Evolutionary conservation across 805 yeast genomes (phyloP).

Genomic region (Blastobotrys peoriensis): DNA sequence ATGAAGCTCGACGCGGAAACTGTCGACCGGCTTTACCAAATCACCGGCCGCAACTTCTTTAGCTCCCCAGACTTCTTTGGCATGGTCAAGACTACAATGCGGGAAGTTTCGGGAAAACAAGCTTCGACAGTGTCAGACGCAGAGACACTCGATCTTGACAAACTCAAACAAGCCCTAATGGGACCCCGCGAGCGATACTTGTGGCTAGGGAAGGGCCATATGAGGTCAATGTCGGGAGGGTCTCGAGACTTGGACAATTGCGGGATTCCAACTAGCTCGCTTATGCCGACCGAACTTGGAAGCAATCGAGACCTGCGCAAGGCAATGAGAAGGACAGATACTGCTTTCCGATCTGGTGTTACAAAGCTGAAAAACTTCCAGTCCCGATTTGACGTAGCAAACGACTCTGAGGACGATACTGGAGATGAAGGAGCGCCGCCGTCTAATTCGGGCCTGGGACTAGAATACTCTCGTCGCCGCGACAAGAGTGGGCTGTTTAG

Average conservation of each 20-base stretch:
- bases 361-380: slow-evolving; percentile 12
- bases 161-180: slow-evolving; percentile 25
- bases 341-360: slow-evolving; percentile 20
- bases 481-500: not conserved
- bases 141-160: slow-evolving; percentile 34
- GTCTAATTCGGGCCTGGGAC: not conserved
- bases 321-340: slow-evolving; percentile 21
- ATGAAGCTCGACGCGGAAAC: slow-evolving; percentile 55
- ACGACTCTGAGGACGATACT: slow-evolving; percentile 3
- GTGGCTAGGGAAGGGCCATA: slow-evolving; percentile 48
- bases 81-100: slow-evolving; percentile 67
- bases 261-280: slow-evolving; percentile 19
- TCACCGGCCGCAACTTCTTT: slow-evolving; percentile 37
- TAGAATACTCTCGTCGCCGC: not conserved
- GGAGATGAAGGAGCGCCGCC: not conserved
- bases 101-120: slow-evolving; percentile 46
- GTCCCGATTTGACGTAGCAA: slow-evolving; percentile 4
- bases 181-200: slow-evolving; percentile 32
- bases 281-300: slow-evolving; percentile 11
- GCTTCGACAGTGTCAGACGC: slow-evolving; percentile 28
- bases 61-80: slow-evolving; percentile 28
- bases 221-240: slow-evolving; percentile 27
- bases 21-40: slow-evolving; percentile 40
- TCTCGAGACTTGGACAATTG: slow-evolving; percentile 1
- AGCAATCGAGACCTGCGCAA: slow-evolving; percentile 14